Conservation (phyloP, 2,329 filamentous ascomycete species). For the Sphaerulina musiva region DNA sequence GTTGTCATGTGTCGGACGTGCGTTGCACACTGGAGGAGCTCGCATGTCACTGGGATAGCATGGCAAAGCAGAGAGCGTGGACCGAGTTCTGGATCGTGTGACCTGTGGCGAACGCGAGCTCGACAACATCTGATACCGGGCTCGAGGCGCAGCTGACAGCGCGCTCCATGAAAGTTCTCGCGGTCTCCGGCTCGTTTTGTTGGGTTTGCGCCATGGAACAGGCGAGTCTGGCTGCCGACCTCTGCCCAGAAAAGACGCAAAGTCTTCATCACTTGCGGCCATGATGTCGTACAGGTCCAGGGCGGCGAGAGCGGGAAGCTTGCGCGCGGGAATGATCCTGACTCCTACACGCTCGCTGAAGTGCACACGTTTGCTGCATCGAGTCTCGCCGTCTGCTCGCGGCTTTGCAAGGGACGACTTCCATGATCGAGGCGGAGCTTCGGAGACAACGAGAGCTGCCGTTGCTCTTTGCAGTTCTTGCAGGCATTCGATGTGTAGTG, state of each 20-base stretch:
- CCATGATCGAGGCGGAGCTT: neutral
- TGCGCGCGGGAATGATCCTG: neutral
- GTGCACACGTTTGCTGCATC: conserved; percentile 7
- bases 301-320: neutral
- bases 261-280: conserved; percentile 2
- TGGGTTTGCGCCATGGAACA: conserved; percentile 7
- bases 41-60: neutral
- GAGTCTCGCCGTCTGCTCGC: neutral
- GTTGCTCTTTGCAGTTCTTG: conserved; percentile 7
- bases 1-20: neutral
- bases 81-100: neutral
- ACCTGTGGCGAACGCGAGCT: neutral
- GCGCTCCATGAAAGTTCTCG: neutral
- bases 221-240: conserved; percentile 12
- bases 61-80: neutral
- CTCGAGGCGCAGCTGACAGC: neutral
- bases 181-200: conserved; percentile 5
- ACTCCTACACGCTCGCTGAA: conserved; percentile 4
- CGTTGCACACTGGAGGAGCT: neutral
- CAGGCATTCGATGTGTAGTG: conserved; percentile 8
- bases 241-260: conserved; percentile 1
- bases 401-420: conserved; percentile 10
- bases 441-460: conserved; percentile 2
- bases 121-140: neutral
- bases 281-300: conserved; percentile 2